Base-by-base conservation (phyloP, 345 rosid genomes). In the Rhodomyrtus tomentosa region DNA sequence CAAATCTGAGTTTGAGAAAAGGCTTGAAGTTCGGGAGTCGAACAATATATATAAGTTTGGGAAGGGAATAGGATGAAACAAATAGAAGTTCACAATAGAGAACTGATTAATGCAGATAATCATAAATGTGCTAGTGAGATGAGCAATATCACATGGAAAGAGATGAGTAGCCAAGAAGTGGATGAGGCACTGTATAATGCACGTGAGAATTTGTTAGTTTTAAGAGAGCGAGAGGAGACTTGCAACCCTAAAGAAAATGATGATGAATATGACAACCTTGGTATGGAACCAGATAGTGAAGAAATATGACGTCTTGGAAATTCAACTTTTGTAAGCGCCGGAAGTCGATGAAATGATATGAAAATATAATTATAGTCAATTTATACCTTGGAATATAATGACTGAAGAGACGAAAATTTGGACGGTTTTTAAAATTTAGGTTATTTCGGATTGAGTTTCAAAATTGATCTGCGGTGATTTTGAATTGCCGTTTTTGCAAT, bases 21-120 rank as follows among this genome's bases (percentile, higher is more conserved):
- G 87, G 40, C 58, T 83, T 79, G 91, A 85, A 83, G 82, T 79
- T 82, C 88, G 82, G 27, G 90, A 84, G 55, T 38, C 82, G 86
- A 72, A 83, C 55, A 88, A 86, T n/a, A n/a, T n/a, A 40, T 51
- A 86, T 79, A 73, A 56, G 81, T 80, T 55, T 55, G 56, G 84
- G 53, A 83, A 74, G 73, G 80, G 58, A 50, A 86, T 48, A 62
- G 83, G 73, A 13, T 51, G 24, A 58, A 76, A 56, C 80, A 32
- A 55, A 56, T 50, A 18, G 83, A 85, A 40, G 79, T 32, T 85
- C 59, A 82, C 42, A 22, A 68, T 50, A 68, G 82, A 81, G 80
- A 58, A 49, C 42, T 48, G 55, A 53, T 36, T 32, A 29, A 13
- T 81, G 16, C 56, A 81, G 45, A 38, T 22, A 85, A 29, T 20